Conservation (phyloP, 1,284 basidiomycete species). For the Sporisorium reilianum region DNA sequence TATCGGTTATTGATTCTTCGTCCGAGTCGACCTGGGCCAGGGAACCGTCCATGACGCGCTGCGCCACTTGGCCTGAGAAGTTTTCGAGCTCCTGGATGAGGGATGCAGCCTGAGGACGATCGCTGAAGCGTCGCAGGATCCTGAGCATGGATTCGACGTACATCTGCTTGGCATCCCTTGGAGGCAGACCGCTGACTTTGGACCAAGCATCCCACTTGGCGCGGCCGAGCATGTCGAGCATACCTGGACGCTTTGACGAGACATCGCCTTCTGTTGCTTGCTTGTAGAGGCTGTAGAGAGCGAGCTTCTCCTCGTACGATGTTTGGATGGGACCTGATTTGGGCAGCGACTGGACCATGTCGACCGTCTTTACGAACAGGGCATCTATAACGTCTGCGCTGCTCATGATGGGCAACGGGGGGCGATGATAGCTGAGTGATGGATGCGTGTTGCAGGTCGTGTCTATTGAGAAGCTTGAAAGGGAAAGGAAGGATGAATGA, state of each 20-base stretch:
- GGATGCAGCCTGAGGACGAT: constrained; percentile 80
- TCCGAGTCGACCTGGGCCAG: constrained; percentile 44
- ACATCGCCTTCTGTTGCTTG: constrained; percentile 88
- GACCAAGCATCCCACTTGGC: constrained; percentile 99
- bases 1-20: constrained; percentile 36
- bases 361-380: constrained; percentile 92
- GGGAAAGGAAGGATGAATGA: neutral
- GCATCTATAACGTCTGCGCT: constrained; percentile 67
- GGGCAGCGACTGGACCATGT: constrained; percentile 88
- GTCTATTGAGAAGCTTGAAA: too few species aligned
- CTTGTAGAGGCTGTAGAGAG: constrained; percentile 78
- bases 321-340: constrained; percentile 96
- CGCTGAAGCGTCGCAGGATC: constrained; percentile 84
- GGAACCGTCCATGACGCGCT: constrained; percentile 73
- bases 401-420: constrained; percentile 52
- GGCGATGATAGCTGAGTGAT: neutral
- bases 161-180: constrained; percentile 85
- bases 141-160: constrained; percentile 90
- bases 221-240: constrained; percentile 91
- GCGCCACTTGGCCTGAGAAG: constrained; percentile 78
- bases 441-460: constrained; percentile 5
- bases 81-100: constrained; percentile 86
- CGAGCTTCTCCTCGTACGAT: constrained; percentile 93
- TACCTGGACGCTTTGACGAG: constrained; percentile 80
- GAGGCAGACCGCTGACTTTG: constrained; percentile 84